phyloP scores from a whole-genome alignment of 192 early-diverging fungal species.

The Umbelopsis vinacea region DNA sequence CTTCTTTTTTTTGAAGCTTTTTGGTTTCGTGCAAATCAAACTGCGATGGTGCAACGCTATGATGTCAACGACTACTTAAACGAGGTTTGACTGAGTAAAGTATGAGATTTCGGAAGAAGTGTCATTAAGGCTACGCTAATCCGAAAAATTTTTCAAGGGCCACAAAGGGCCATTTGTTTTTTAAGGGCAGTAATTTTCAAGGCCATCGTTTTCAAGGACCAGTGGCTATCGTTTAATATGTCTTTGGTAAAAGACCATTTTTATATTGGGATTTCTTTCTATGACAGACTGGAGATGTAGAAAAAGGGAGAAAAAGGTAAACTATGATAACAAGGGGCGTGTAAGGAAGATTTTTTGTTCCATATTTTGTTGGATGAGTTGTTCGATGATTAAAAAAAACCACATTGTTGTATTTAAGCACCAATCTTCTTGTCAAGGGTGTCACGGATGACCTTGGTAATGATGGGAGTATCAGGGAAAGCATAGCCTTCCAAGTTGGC shows the following conservation, averaged over 20 bases:
- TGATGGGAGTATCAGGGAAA: constrained; percentile 83
- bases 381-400: neutral
- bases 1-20: neutral
- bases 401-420: neutral
- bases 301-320: constrained; percentile 15
- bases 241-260: constrained; percentile 2
- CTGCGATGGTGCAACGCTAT: neutral
- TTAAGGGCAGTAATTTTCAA: too few species aligned
- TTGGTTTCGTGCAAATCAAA: neutral
- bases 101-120: neutral
- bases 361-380: constrained; percentile 19
- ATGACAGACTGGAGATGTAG: constrained; percentile 10
- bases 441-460: constrained; percentile 81
- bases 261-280: constrained; percentile 1
- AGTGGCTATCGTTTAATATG: neutral
- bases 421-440: constrained; percentile 52
- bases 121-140: neutral
- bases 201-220: too few species aligned
- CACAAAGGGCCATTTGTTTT: too few species aligned
- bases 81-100: neutral
- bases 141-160: too few species aligned
- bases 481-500: constrained; percentile 89
- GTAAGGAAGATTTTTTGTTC: neutral
- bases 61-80: neutral
- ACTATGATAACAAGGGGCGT: constrained; percentile 22